Evolutionary conservation across 2,329 filamentous ascomycete genomes (phyloP).

Genomic region (Emergomyces orientalis): DNA sequence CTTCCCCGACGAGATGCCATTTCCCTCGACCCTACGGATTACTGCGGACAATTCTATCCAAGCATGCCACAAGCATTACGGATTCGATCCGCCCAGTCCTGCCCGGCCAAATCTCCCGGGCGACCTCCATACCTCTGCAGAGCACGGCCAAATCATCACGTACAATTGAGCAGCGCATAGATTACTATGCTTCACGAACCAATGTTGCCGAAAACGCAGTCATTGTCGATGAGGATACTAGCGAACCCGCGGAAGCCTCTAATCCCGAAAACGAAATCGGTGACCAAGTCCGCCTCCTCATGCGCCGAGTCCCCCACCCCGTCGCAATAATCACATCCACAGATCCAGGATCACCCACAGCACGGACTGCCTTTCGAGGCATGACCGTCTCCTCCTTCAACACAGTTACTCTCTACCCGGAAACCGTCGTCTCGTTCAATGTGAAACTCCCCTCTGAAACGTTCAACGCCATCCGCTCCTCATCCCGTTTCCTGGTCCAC

Average conservation of each 20-base stretch:
- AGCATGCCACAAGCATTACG: constrained; percentile 15
- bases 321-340: constrained; percentile 48
- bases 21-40: not conserved
- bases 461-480: constrained; percentile 42
- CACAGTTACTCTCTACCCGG: constrained; percentile 47
- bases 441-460: constrained; percentile 49
- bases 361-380: constrained; percentile 33
- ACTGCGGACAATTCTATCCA: constrained; percentile 16
- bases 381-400: constrained; percentile 55
- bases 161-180: not conserved
- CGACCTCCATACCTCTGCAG: not conserved
- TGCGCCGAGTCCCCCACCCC: constrained; percentile 49
- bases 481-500: constrained; percentile 43
- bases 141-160: not conserved
- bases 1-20: not conserved
- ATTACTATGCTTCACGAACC: not conserved
- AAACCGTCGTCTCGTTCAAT: constrained; percentile 54
- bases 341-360: constrained; percentile 23
- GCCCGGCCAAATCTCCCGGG: constrained; percentile 3
- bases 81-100: constrained; percentile 14
- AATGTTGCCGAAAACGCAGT: not conserved
- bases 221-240: constrained; percentile 3
- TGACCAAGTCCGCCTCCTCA: constrained; percentile 35
- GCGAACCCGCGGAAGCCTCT: not conserved
- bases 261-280: constrained; percentile 7